These are phyloP conservation scores for Tylopilus felleus DNA, from an alignment of 768 basidiomycete genomes.

Conservation along the genomic window DNA sequence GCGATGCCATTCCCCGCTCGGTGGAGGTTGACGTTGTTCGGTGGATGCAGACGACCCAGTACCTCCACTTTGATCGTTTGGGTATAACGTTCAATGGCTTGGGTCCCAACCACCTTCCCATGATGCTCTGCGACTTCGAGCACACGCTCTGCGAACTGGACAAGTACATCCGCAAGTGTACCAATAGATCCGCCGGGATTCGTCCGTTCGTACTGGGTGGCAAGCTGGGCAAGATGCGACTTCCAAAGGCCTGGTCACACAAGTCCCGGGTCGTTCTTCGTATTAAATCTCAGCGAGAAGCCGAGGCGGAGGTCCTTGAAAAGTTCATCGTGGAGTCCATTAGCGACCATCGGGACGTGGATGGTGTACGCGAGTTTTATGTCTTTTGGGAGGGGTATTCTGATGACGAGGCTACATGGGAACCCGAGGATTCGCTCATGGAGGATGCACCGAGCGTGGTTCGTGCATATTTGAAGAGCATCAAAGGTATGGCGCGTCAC, in stretches of 20 bases:
- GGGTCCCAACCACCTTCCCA: slow-evolving; percentile 45
- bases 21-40: slow-evolving; percentile 59
- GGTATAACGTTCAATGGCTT: slow-evolving; percentile 51
- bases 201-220: slow-evolving; percentile 36
- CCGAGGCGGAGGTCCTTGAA: slow-evolving; percentile 35
- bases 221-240: slow-evolving; percentile 23
- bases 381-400: slow-evolving; percentile 59
- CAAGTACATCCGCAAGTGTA: slow-evolving; percentile 59
- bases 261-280: slow-evolving; percentile 40
- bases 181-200: slow-evolving; percentile 27
- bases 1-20: slow-evolving; percentile 35
- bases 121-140: slow-evolving; percentile 71
- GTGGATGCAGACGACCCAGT: slow-evolving; percentile 60
- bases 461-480: slow-evolving; percentile 35
- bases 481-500: slow-evolving; percentile 7
- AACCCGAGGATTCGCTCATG: slow-evolving; percentile 43
- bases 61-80: slow-evolving; percentile 57
- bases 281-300: slow-evolving; percentile 37
- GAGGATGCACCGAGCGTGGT: slow-evolving; percentile 49
- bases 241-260: slow-evolving; percentile 58
- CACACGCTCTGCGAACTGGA: slow-evolving; percentile 78
- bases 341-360: slow-evolving; percentile 33
- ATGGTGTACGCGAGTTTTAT: slow-evolving; percentile 40
- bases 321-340: slow-evolving; percentile 42
- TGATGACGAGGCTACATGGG: slow-evolving; percentile 54